Evolutionary conservation across 2,329 filamentous ascomycete species (phyloP).

Genomic region (Cladobotryum mycophilum): DNA sequence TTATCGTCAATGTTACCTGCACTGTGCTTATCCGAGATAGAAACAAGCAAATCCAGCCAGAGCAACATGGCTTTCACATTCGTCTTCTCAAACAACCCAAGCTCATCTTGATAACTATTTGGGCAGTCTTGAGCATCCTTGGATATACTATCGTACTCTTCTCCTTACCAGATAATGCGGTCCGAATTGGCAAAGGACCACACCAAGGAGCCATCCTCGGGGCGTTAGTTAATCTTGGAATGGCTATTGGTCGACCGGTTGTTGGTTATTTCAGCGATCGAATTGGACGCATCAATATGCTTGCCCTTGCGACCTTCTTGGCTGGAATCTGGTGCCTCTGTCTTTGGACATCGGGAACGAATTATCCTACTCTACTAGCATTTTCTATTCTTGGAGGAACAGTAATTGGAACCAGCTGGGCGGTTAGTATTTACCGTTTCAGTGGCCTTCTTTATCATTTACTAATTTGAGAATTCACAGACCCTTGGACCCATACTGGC

Average conservation of each 20-base stretch:
- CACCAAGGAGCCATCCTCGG: conserved; percentile 56
- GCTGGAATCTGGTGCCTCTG: conserved; percentile 6
- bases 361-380: not conserved
- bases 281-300: conserved; percentile 58
- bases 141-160: conserved; percentile 61
- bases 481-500: not conserved
- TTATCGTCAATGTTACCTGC: conserved; percentile 48
- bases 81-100: conserved; percentile 35
- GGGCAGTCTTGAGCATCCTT: conserved; percentile 56
- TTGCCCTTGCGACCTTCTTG: conserved; percentile 40
- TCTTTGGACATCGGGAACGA: conserved; percentile 3
- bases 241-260: conserved; percentile 51
- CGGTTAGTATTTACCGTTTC: not conserved
- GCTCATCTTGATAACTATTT: conserved; percentile 51
- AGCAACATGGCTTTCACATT: conserved; percentile 10
- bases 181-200: conserved; percentile 50
- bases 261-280: conserved; percentile 58
- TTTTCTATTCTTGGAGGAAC: conserved; percentile 5
- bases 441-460: not conserved
- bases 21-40: conserved; percentile 52
- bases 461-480: not conserved
- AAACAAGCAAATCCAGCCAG: conserved; percentile 4
- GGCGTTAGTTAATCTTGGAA: conserved; percentile 57
- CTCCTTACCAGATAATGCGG: conserved; percentile 56
- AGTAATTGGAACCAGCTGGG: conserved; percentile 3